These are phyloP conservation scores for Diplotaxis tenuifolia DNA, from an alignment of 345 rosid genomes.

Conservation along the genomic window DNA sequence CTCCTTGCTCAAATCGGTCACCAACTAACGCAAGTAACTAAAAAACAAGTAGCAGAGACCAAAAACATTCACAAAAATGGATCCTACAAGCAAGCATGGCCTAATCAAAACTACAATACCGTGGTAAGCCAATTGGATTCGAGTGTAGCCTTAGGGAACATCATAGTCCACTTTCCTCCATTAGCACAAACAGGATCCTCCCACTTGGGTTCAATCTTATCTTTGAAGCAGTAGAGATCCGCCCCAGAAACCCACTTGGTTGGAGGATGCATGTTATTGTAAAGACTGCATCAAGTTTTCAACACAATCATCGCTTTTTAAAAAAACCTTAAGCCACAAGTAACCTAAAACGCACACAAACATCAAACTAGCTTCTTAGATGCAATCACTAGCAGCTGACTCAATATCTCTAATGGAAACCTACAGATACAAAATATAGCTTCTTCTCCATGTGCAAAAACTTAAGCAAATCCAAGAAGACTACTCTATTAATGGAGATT, in stretches of 20 bases:
- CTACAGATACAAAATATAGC: not conserved
- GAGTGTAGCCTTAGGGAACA: slow-evolving; percentile 46
- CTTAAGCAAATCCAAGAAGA: not conserved
- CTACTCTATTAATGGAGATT: no score
- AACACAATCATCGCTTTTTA: not conserved
- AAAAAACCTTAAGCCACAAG: slow-evolving; percentile 2
- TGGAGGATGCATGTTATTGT: slow-evolving; percentile 77
- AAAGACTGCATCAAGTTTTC: slow-evolving; percentile 47
- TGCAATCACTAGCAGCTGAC: slow-evolving; percentile 11
- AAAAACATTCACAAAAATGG: not conserved
- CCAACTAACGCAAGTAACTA: slow-evolving; percentile 85
- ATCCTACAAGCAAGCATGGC: not conserved
- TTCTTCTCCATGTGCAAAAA: not conserved
- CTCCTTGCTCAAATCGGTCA: slow-evolving; percentile 85
- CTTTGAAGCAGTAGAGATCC: slow-evolving; percentile 82
- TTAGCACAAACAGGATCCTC: slow-evolving; percentile 93
- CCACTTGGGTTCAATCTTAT: slow-evolving; percentile 87
- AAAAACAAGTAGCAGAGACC: slow-evolving; percentile 14
- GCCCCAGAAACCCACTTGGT: slow-evolving; percentile 58
- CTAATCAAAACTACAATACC: slow-evolving; percentile 36
- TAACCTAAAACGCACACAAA: not conserved
- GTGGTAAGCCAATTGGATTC: slow-evolving; percentile 78
- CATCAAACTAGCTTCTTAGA: not conserved
- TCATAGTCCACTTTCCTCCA: slow-evolving; percentile 91
- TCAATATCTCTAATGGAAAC: not conserved